phyloP scores from a whole-genome alignment of 2,329 filamentous ascomycete species.

The Juglanconis oblonga region DNA sequence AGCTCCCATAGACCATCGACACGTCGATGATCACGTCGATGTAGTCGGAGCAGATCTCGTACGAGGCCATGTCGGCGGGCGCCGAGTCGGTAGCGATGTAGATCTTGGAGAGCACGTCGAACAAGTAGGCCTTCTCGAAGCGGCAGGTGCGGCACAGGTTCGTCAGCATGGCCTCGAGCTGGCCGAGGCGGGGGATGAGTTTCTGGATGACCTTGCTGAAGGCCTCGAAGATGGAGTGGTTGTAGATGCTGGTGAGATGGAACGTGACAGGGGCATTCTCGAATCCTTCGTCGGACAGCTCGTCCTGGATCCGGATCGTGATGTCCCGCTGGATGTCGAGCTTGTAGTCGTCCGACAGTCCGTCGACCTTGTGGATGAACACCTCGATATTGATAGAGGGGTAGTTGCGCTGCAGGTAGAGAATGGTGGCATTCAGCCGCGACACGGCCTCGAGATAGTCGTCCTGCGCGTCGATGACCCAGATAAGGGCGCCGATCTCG shows the following conservation, averaged over 20 bases:
- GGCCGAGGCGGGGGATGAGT: conserved; percentile 87
- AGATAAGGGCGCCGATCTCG: conserved; percentile 85
- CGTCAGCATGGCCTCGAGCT: conserved; percentile 89
- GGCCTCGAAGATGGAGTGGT: conserved; percentile 94
- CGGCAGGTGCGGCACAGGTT: conserved; percentile 89
- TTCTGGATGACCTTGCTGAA: conserved; percentile 99
- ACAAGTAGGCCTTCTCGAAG: conserved; percentile 97
- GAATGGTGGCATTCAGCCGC: conserved; percentile 82
- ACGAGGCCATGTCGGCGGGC: conserved; percentile 90
- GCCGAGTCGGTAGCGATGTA: conserved; percentile 96
- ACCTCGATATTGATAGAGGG: conserved; percentile 96
- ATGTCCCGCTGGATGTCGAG: conserved; percentile 96
- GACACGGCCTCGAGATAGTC: conserved; percentile 92
- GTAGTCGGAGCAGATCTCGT: conserved; percentile 98
- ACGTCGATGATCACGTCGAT: conserved; percentile 98
- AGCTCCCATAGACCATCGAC: conserved; percentile 87
- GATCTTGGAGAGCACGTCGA: conserved; percentile 96
- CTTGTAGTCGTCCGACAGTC: conserved; percentile 94
- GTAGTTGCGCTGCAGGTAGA: conserved; percentile 83
- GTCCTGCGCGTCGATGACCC: conserved; percentile 98
- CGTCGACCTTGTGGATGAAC: conserved; percentile 98
- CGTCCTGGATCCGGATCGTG: conserved; percentile 92
- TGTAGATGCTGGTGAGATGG: conserved; percentile 96
- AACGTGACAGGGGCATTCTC: conserved; percentile 93
- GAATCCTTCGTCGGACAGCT: conserved; percentile 87